Evolutionary conservation across 2,329 filamentous ascomycete genomes (phyloP), one percentile per base, ranked within the genome.

Genomic region (Cyphellophora attinorum): DNA sequence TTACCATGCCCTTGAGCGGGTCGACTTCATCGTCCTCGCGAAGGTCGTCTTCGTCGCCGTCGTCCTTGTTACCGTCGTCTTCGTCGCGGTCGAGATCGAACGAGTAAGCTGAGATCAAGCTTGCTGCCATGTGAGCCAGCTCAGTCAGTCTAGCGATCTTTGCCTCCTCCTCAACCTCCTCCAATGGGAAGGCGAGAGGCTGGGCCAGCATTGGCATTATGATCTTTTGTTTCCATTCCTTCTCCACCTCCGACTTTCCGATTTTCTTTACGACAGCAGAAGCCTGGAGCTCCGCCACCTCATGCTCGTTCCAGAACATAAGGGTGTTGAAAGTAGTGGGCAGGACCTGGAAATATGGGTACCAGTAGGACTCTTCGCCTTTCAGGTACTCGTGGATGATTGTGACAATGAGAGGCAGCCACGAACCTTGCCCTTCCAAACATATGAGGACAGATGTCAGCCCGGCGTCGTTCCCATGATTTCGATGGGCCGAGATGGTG

Each of bases 51-150:
- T 41, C 12, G 25, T 35, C 33, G 33, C 27, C 33, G 23, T 29
- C 8, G 3, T 29, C 23, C 11, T 29, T 17, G 23, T 29, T 12
- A 4, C 5, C 6, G 18, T 5, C 15, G 10, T 44, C 35, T 11
- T 44, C 41, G 21, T 47, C 42, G 16, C 36, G 32, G 31, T 45
- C 74, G 5, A 93, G 71, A 47, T 94, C 86, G 53, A 94, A 94
- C 0, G 85, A 85, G 53, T 93, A 94, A 0, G 85, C 81, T 85
- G 94, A 93, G 46, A 94, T 89, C 11, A 81, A 76, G 41, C 81
- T 88, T 2, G 83, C 86, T 79, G 93, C 88, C 6, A 76, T 70
- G 54, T 93, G 85, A 34, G 82, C 81, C 12, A 76, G 55, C 11
- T 59, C 50, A 3, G 79, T 51, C 10, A 79, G 58, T 15, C 66